These are phyloP conservation scores for Triticum urartu DNA, from an alignment of 176 grass and related monocot genomes.

Conservation along the genomic window DNA sequence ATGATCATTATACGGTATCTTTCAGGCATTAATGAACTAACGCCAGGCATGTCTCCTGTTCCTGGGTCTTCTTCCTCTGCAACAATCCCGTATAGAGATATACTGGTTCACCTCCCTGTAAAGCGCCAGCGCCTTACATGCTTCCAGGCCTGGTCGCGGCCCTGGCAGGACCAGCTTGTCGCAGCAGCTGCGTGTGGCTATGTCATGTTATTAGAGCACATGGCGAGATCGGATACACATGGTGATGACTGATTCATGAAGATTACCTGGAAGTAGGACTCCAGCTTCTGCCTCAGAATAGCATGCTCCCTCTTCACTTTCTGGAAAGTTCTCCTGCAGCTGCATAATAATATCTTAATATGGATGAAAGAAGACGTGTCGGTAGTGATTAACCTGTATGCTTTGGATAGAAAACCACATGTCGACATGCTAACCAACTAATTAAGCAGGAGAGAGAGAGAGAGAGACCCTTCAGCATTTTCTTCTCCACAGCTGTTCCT, in stretches of 20 bases:
- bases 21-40: not conserved
- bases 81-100: not conserved
- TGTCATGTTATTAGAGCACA: not conserved
- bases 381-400: not conserved
- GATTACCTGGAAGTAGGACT: slow-evolving; percentile 88
- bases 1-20: not conserved
- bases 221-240: not conserved
- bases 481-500: slow-evolving; percentile 57
- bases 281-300: slow-evolving; percentile 63
- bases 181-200: slow-evolving; percentile 46
- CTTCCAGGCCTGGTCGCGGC: slow-evolving; percentile 36
- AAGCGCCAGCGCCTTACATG: slow-evolving; percentile 11
- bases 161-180: slow-evolving; percentile 52
- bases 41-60: slow-evolving; percentile 8
- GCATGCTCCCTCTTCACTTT: slow-evolving; percentile 79
- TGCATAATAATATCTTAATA: slow-evolving; percentile 12
- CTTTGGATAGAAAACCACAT: not conserved
- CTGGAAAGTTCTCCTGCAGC: slow-evolving; percentile 73
- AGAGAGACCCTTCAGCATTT: slow-evolving; percentile 67
- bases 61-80: not conserved
- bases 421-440: not conserved
- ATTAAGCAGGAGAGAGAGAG: not conserved
- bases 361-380: not conserved
- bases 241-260: not conserved
- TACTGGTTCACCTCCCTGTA: not conserved